These are phyloP conservation scores for Fusarium globosum DNA, from an alignment of 2,329 filamentous ascomycete species.

Conservation along the genomic window DNA sequence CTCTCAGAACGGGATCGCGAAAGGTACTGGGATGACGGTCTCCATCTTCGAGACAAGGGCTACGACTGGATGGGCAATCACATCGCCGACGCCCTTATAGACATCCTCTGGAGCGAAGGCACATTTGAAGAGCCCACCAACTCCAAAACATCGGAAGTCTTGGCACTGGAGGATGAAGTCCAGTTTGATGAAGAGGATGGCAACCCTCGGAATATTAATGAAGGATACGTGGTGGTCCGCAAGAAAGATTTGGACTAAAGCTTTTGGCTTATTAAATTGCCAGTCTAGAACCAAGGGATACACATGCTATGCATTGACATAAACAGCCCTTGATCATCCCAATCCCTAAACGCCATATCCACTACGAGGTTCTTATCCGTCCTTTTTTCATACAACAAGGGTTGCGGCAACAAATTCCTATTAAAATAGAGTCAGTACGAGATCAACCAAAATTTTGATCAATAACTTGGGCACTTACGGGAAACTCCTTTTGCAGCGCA, in stretches of 20 bases:
- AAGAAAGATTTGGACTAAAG: constrained; percentile 62
- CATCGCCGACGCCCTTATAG: constrained; percentile 64
- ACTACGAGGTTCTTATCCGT: constrained; percentile 30
- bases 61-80: constrained; percentile 72
- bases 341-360: constrained; percentile 40
- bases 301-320: constrained; percentile 33
- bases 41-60: constrained; percentile 68
- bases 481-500: constrained; percentile 82
- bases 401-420: constrained; percentile 68
- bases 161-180: constrained; percentile 2
- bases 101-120: constrained; percentile 55
- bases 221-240: constrained; percentile 66
- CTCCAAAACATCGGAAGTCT: constrained; percentile 1
- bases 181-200: constrained; percentile 64
- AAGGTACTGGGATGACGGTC: constrained; percentile 69
- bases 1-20: constrained; percentile 59
- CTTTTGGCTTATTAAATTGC: constrained; percentile 19
- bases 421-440: constrained; percentile 15
- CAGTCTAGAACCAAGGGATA: constrained; percentile 32
- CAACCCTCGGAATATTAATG: constrained; percentile 57
- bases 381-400: constrained; percentile 53
- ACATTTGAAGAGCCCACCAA: constrained; percentile 28
- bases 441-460: not conserved
- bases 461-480: constrained; percentile 57
- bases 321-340: constrained; percentile 29